Evolutionary conservation across 176 grass and related monocot genomes (phyloP).

Genomic region (Eleusine indica): DNA sequence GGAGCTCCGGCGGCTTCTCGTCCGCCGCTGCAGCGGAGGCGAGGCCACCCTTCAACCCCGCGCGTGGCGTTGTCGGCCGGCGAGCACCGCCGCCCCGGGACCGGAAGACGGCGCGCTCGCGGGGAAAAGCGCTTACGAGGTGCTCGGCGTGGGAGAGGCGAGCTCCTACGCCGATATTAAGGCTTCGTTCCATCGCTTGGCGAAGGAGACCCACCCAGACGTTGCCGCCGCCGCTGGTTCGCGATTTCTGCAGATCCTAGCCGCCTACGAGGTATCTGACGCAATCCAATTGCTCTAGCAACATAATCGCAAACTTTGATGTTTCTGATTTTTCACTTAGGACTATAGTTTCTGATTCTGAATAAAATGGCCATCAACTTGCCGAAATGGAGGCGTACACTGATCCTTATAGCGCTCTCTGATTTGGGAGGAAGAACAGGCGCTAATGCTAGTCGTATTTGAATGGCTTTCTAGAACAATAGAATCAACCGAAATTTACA

Average conservation of each 20-base stretch:
- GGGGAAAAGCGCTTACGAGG: constrained; percentile 86
- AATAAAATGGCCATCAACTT: not conserved
- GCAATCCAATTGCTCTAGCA: not conserved
- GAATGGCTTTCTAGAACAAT: not conserved
- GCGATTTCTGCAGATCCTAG: constrained; percentile 83
- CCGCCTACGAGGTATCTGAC: constrained; percentile 75
- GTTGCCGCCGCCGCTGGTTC: constrained; percentile 54
- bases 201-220: constrained; percentile 96
- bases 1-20: constrained; percentile 50
- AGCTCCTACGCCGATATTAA: constrained; percentile 86
- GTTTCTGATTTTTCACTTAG: not conserved
- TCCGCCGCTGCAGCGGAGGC: constrained; percentile 30
- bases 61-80: constrained; percentile 26
- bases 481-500: not conserved
- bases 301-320: not conserved
- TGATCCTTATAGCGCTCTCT: not conserved
- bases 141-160: constrained; percentile 71
- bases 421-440: not conserved
- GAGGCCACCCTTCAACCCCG: constrained; percentile 19
- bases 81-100: constrained; percentile 23
- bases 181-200: constrained; percentile 79
- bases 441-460: not conserved
- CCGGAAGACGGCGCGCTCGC: constrained; percentile 39
- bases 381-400: not conserved
- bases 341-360: not conserved